These are phyloP conservation scores for Dactylellina haptotyla DNA, from an alignment of 2,329 filamentous ascomycete genomes.

Conservation along the genomic window DNA sequence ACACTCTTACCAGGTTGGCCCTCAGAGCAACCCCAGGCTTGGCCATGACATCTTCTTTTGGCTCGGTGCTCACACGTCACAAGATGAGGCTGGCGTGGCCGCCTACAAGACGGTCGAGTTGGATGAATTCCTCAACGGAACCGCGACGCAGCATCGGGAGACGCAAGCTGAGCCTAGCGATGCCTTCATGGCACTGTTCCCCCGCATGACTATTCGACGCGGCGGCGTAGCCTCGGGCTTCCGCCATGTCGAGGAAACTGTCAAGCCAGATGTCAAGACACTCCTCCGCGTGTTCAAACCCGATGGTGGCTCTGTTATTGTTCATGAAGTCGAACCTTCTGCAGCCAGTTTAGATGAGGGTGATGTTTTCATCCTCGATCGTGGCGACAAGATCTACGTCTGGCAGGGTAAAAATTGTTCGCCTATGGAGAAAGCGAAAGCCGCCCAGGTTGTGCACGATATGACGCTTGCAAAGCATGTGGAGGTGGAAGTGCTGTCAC, in stretches of 20 bases:
- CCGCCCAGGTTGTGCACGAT: slow-evolving; percentile 3
- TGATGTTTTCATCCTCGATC: slow-evolving; percentile 9
- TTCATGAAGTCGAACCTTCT: background rate
- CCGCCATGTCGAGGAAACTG: background rate
- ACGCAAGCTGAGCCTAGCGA: background rate
- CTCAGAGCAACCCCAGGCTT: background rate
- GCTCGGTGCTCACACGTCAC: background rate
- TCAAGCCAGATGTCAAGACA: background rate
- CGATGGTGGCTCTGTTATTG: background rate
- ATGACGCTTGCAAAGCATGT: slow-evolving; percentile 7
- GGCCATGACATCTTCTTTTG: slow-evolving; percentile 11
- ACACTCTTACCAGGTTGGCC: background rate
- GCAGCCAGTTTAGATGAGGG: background rate
- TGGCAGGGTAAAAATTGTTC: slow-evolving; percentile 7
- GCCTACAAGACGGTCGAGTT: slow-evolving; percentile 15
- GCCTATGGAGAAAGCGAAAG: slow-evolving; percentile 14
- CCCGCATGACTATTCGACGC: background rate
- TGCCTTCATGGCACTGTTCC: background rate
- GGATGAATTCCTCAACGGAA: slow-evolving; percentile 3
- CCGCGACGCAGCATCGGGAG: slow-evolving; percentile 4
- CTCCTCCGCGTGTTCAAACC: slow-evolving; percentile 3
- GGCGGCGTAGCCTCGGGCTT: background rate
- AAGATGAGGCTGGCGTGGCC: slow-evolving; percentile 9
- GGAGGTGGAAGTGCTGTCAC: slow-evolving; percentile 3
- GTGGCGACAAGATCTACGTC: slow-evolving; percentile 7